These are phyloP conservation scores for Sphaerulina musiva DNA, from an alignment of 2,329 filamentous ascomycete species.

Conservation along the genomic window DNA sequence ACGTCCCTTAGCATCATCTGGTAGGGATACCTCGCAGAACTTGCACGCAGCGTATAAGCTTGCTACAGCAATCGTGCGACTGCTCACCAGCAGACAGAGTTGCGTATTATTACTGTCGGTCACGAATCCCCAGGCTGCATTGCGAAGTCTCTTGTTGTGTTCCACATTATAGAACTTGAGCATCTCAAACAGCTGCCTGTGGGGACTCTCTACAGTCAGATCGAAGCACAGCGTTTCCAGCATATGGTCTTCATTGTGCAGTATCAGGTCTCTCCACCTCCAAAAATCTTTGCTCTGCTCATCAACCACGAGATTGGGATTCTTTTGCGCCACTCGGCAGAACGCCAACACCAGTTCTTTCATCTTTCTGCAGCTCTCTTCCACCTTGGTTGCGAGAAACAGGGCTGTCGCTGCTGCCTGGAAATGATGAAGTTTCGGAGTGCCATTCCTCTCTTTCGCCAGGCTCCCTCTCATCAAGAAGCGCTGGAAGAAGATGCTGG, in stretches of 20 bases:
- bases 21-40: constrained; percentile 64
- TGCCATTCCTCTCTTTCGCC: constrained; percentile 60
- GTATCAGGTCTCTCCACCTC: constrained; percentile 91
- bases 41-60: constrained; percentile 81
- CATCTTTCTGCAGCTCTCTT: constrained; percentile 94
- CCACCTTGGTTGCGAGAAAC: constrained; percentile 93
- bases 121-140: constrained; percentile 87
- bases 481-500: constrained; percentile 88
- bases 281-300: constrained; percentile 98
- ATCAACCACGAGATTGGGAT: constrained; percentile 80
- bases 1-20: constrained; percentile 64
- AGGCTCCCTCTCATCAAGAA: constrained; percentile 90
- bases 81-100: constrained; percentile 72
- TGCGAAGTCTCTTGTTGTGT: constrained; percentile 73
- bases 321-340: constrained; percentile 91
- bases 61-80: constrained; percentile 74
- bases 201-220: constrained; percentile 80
- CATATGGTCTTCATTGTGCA: constrained; percentile 87
- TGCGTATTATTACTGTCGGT: constrained; percentile 84
- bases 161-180: constrained; percentile 66
- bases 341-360: constrained; percentile 91
- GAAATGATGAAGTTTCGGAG: constrained; percentile 77
- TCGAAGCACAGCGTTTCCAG: constrained; percentile 92
- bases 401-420: constrained; percentile 78
- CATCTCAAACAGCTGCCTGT: constrained; percentile 75